Percentiles rank a stretch among this genome's conserved stretches.
These are phyloP conservation scores for Diaporthe capsici DNA, from an alignment of 2,329 filamentous ascomycete species.

Conservation along the genomic window DNA sequence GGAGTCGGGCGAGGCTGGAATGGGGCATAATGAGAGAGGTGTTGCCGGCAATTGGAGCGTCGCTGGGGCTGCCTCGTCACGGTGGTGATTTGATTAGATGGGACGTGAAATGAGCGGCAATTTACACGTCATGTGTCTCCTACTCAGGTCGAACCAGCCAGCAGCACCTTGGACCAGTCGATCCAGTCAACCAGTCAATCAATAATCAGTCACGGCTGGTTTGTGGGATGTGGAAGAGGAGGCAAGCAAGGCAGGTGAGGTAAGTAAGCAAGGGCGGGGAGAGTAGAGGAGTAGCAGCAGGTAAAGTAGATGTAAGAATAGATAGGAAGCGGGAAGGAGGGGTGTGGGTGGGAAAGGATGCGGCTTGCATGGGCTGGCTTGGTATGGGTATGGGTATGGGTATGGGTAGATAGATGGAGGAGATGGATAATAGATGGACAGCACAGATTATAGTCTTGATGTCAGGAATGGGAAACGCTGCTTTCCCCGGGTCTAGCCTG, in stretches of 20 bases:
- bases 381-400: constrained; percentile 9
- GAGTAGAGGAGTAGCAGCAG: not conserved
- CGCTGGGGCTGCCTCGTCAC: constrained; percentile 24
- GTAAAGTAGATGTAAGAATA: constrained; percentile 3
- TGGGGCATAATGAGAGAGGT: constrained; percentile 36
- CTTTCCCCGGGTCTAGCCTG: constrained; percentile 8
- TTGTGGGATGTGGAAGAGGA: not conserved
- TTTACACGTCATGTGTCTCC: constrained; percentile 32
- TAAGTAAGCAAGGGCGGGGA: not conserved
- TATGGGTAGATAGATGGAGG: not conserved
- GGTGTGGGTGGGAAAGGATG: constrained; percentile 11
- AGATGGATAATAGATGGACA: not conserved
- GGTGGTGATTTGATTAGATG: constrained; percentile 28
- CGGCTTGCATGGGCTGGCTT: constrained; percentile 13
- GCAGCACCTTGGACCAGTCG: not conserved
- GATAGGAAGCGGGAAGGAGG: constrained; percentile 8
- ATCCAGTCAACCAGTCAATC: constrained; percentile 9
- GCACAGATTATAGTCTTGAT: constrained; percentile 13
- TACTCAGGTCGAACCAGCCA: constrained; percentile 19
- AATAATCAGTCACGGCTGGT: not conserved
- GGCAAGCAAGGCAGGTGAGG: not conserved
- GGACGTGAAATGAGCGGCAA: constrained; percentile 34
- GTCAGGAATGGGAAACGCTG: constrained; percentile 12
- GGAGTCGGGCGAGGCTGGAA: constrained; percentile 32
- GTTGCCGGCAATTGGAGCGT: constrained; percentile 37